phyloP scores from a whole-genome alignment of 1,284 basidiomycete genomes.

The Athelia psychrophila region DNA sequence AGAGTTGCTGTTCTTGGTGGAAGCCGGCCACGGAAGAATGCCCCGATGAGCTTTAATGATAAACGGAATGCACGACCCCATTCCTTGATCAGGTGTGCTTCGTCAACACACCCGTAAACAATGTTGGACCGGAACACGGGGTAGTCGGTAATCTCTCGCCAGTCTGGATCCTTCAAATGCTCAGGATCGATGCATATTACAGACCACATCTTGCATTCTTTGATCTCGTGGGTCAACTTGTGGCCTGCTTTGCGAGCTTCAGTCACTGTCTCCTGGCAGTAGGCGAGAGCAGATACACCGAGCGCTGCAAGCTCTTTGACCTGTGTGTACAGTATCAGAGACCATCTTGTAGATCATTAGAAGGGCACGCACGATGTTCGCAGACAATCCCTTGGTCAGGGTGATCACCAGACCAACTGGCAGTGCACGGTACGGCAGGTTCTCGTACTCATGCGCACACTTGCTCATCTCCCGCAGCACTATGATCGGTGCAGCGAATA shows the following conservation, averaged over 20 bases:
- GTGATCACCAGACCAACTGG: not conserved
- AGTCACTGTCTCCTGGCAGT: not conserved
- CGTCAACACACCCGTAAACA: constrained; percentile 11
- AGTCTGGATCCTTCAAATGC: not conserved
- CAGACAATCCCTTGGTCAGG: not conserved
- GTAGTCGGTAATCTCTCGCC: constrained; percentile 12
- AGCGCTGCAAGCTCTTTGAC: not conserved
- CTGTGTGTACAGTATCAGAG: not conserved
- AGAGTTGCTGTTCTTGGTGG: constrained; percentile 8
- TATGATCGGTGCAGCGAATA: not conserved
- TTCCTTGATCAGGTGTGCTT: constrained; percentile 13
- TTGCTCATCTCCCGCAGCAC: not conserved
- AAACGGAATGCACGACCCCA: constrained; percentile 12
- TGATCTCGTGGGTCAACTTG: not conserved
- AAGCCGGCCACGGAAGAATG: constrained; percentile 12
- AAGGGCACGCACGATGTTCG: not conserved
- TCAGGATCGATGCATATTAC: not conserved
- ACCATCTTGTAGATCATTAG: not conserved
- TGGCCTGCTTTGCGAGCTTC: constrained; percentile 1
- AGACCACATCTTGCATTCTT: not conserved
- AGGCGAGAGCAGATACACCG: not conserved
- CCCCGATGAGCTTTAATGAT: constrained; percentile 10
- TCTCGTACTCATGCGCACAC: not conserved
- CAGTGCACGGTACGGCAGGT: not conserved
- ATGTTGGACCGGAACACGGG: constrained; percentile 10